These are phyloP conservation scores for Solanum appendiculatum DNA, from an alignment of 257 asterid species.

Conservation along the genomic window DNA sequence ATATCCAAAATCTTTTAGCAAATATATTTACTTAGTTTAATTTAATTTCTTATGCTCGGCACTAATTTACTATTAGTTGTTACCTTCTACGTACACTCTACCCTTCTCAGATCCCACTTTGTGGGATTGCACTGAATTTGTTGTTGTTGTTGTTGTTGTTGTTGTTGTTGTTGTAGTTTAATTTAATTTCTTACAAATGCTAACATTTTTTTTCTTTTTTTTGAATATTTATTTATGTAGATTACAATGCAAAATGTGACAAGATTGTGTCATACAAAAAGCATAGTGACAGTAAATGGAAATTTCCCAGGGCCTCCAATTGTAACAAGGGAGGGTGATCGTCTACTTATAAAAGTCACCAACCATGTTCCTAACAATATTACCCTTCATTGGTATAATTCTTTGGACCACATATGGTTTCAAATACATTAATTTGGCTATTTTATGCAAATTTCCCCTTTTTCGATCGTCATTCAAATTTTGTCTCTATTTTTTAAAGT, in stretches of 20 bases:
- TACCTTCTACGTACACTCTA: accelerated
- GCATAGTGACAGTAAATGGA: conserved; percentile 58
- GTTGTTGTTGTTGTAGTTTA: not conserved
- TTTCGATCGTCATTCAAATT: not conserved
- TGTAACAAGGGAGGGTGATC: conserved; percentile 56
- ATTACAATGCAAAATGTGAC: conserved; percentile 43
- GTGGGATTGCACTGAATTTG: accelerated
- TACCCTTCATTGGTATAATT: conserved; percentile 48
- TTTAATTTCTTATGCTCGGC: not conserved
- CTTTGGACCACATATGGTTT: not conserved
- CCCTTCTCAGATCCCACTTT: accelerated
- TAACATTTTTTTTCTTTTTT: not conserved
- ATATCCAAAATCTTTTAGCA: not conserved
- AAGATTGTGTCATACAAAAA: conserved; percentile 52
- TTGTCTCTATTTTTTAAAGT: not conserved
- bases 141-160: not conserved
- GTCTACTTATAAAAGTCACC: conserved; percentile 38
- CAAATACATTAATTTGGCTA: not conserved
- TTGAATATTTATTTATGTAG: conserved; percentile 5
- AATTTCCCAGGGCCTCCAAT: conserved; percentile 59
- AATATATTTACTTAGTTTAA: not conserved
- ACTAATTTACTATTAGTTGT: not conserved
- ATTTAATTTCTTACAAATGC: not conserved
- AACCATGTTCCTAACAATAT: conserved; percentile 46
- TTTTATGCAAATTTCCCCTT: not conserved